Conservation (phyloP, 2,329 filamentous ascomycete genomes). For the Penicillium freii region DNA sequence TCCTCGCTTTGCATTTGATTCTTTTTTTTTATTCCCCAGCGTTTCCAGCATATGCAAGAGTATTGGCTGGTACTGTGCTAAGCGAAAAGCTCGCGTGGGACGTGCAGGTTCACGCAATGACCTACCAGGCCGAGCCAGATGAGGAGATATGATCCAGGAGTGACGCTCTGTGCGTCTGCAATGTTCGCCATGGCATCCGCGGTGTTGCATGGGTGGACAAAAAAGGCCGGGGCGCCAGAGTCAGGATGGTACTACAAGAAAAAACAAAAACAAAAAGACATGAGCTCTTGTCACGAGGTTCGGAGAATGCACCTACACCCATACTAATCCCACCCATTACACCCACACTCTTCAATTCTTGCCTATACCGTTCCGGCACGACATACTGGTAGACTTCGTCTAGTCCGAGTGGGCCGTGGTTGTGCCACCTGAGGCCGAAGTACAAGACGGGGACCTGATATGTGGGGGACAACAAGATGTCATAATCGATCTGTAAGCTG, state of each 20-base stretch:
- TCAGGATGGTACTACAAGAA: slow-evolving; percentile 72
- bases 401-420: slow-evolving; percentile 57
- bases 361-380: slow-evolving; percentile 65
- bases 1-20: slow-evolving; percentile 11
- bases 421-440: slow-evolving; percentile 64
- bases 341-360: slow-evolving; percentile 59
- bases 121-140: slow-evolving; percentile 89
- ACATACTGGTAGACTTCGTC: slow-evolving; percentile 69
- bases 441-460: slow-evolving; percentile 75
- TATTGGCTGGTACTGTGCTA: slow-evolving; percentile 22
- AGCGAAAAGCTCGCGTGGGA: slow-evolving; percentile 64
- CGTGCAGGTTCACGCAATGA: slow-evolving; percentile 71
- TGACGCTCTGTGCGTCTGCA: slow-evolving; percentile 42
- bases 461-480: slow-evolving; percentile 71
- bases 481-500: slow-evolving; percentile 61
- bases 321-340: slow-evolving; percentile 72
- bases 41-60: slow-evolving; percentile 16
- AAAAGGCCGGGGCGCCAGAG: slow-evolving; percentile 75
- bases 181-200: slow-evolving; percentile 74
- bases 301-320: slow-evolving; percentile 59
- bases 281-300: slow-evolving; percentile 34
- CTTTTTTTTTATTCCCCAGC: slow-evolving; percentile 15
- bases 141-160: slow-evolving; percentile 69
- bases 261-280: slow-evolving; percentile 21
- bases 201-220: slow-evolving; percentile 89